Evolutionary conservation across 768 basidiomycete species (phyloP).

Genomic region (Suillus hirtellus): DNA sequence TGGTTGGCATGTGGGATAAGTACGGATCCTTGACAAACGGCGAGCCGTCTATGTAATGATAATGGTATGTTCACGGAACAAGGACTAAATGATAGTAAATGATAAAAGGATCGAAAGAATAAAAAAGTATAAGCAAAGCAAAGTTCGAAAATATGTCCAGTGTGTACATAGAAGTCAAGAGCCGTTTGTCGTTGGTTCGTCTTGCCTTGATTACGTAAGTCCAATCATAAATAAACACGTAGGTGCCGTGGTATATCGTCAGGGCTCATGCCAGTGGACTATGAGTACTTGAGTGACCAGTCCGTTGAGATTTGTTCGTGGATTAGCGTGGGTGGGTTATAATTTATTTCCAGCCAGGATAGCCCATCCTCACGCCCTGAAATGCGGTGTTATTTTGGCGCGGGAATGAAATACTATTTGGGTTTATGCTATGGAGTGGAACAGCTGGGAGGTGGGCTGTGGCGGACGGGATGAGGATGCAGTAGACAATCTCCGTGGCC

Average conservation of each 20-base stretch:
- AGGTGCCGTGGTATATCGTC: conserved; percentile 26
- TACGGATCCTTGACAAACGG: conserved; percentile 11
- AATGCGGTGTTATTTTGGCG: conserved; percentile 19
- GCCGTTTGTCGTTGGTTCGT: conserved; percentile 15
- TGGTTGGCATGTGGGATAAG: conserved; percentile 19
- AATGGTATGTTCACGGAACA: conserved; percentile 18
- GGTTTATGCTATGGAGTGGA: conserved; percentile 35
- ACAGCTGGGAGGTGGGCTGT: conserved; percentile 35
- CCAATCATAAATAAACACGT: conserved; percentile 25
- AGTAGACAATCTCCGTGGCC: conserved; percentile 25
- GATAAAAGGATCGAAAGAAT: conserved; percentile 12
- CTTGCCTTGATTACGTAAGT: conserved; percentile 13
- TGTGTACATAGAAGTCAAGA: conserved; percentile 28
- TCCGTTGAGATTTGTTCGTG: conserved; percentile 22
- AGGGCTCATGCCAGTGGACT: conserved; percentile 23
- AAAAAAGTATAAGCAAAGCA: conserved; percentile 8
- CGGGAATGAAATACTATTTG: conserved; percentile 17
- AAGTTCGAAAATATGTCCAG: conserved; percentile 16
- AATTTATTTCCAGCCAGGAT: conserved; percentile 26
- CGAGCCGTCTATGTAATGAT: conserved; percentile 2
- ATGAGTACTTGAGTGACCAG: conserved; percentile 11
- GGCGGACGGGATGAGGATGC: conserved; percentile 27
- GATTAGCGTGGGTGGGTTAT: conserved; percentile 33
- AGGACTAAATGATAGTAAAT: conserved; percentile 30
- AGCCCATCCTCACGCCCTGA: conserved; percentile 9